Evolutionary conservation across 257 asterid species (phyloP), one percentile per base, ranked within the genome.

Genomic region (Penstemon barbatus): DNA sequence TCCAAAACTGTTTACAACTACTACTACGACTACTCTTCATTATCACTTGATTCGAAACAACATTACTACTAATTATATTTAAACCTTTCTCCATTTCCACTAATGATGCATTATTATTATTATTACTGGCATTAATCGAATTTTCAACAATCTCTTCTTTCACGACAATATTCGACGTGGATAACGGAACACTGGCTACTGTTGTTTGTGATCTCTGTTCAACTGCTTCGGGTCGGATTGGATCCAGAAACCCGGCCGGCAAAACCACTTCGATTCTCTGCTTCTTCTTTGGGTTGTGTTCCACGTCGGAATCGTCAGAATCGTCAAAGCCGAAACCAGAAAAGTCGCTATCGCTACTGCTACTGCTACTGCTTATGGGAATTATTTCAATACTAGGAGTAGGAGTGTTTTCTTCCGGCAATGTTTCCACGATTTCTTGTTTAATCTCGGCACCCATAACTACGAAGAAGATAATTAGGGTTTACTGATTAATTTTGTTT

Each of bases 201-300:
- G 84, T 38, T 80, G 2, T 1, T 25, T 2, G 33, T 25, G 33
- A 25, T 25, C 2, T 25, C 33, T 25, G 33, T 25, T 25, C 33
- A 25, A 25, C 2, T 25, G 33, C 79, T 50, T 58, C 70, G 0
- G 74, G 73, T 0, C 62, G 49, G 19, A 85, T 77, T 11, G 94
- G 96, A 18, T 89, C 95, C 1, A 89, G 95, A 84, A 89, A 89
- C 4, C 95, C 92, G 0, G 76, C 50, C 4, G 92, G 95, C 76
- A 87, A 63, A 33, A 81, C 75, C 6, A 66, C 15, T 4, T 77
- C 82, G 3, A 69, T 48, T 12, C 46, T 75, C 67, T 45, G 77
- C 78, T 69, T 89, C 85, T 80, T 83, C 38, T 48, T 78, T 4
- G 72, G 66, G 51, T 4, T 57, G 1, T 15, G 9, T 8, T 60